A percentile compares a stretch with the other conserved stretches of the same genome.
These are phyloP conservation scores for Blechomonas ayalai DNA, from an alignment of 208 protist species.

Conservation along the genomic window DNA sequence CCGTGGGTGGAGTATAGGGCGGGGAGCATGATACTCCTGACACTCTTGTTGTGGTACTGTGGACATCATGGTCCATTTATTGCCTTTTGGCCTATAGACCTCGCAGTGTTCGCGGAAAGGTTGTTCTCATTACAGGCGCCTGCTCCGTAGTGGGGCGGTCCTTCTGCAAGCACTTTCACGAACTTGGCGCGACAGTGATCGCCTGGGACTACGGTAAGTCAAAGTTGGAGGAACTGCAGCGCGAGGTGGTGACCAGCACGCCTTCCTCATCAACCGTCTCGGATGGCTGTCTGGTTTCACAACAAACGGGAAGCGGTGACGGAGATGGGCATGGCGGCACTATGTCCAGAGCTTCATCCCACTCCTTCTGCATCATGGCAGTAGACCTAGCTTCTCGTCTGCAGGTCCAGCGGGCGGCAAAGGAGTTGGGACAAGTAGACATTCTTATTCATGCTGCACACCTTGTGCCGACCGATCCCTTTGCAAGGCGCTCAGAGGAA, in stretches of 20 bases:
- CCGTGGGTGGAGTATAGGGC: background rate
- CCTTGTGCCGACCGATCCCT: constrained; percentile 8
- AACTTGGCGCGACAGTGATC: constrained; percentile 30
- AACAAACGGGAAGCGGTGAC: too few relatives aligned
- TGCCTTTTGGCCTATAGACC: constrained; percentile 28
- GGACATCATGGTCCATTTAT: constrained; percentile 41
- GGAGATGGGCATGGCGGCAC: too few relatives aligned
- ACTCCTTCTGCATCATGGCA: too few relatives aligned
- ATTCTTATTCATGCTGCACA: constrained; percentile 42
- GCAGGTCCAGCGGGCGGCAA: constrained; percentile 34
- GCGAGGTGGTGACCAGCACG: constrained; percentile 14
- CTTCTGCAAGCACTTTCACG: constrained; percentile 35
- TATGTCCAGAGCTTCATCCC: too few relatives aligned
- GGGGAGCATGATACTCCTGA: constrained; percentile 46
- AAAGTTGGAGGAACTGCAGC: constrained; percentile 37
- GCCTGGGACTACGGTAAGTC: constrained; percentile 52
- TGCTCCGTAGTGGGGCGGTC: constrained; percentile 30
- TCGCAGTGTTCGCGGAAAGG: constrained; percentile 24
- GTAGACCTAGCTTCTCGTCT: constrained; percentile 38
- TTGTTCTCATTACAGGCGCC: constrained; percentile 55
- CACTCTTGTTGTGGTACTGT: constrained; percentile 32
- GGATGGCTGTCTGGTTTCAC: too few relatives aligned
- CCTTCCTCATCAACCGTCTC: too few relatives aligned
- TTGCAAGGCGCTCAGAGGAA: constrained; percentile 38
- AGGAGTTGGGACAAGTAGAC: constrained; percentile 29